Base-by-base conservation (phyloP, 176 grass and related monocot genomes). In the Aegilops tauschii region DNA sequence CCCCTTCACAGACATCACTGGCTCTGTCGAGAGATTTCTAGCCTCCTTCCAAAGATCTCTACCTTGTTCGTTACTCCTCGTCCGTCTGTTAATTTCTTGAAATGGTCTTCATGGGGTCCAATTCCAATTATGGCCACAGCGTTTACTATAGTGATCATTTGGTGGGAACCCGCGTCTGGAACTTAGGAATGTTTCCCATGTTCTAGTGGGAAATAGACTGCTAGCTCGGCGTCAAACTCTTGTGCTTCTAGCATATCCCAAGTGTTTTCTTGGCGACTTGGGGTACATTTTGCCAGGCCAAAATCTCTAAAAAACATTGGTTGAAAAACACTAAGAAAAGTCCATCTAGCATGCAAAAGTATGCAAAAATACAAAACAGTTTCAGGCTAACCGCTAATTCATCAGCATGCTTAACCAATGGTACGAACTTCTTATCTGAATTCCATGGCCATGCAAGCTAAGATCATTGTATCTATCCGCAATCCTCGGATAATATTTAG, bases 51-150 rank as follows among this genome's bases (percentile, higher is more conserved):
- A 72, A 59, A 1, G 68, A 83, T 69, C 20, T 56, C 67, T 44
- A 52, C 1, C 80, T 83, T 86, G 79, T 86, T 75, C 21, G 65
- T 54, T 86, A 72, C 25, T 82, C 17, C 12, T 65, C 39, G 20
- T 18, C 40, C 39, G 34, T 12, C 40, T 61, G 29, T 49, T 52
- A 25, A 37, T 73, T 76, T 30, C 23, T 65, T 81, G 42, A 42
- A 31, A 50, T 32, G 14, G 8, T 65, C 45, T 77, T 29, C 36
- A 70, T 69, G 78, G 44, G 65, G 9, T 81, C 47, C 61, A 81
- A 69, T 17, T 75, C 63, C 20, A 45, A 21, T 28, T 86, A 12
- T 77, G 28, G 5, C 34, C 34, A 13, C 45, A 6, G 28, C 12
- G n/a, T 14, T 76, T 31, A 8, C 9, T 68, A 31, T 68, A 31